A percentile compares a stretch with the other conserved stretches of the same genome.
These are phyloP conservation scores for Cadophora sp. DNA, from an alignment of 2,329 filamentous ascomycete species.

Conservation along the genomic window DNA sequence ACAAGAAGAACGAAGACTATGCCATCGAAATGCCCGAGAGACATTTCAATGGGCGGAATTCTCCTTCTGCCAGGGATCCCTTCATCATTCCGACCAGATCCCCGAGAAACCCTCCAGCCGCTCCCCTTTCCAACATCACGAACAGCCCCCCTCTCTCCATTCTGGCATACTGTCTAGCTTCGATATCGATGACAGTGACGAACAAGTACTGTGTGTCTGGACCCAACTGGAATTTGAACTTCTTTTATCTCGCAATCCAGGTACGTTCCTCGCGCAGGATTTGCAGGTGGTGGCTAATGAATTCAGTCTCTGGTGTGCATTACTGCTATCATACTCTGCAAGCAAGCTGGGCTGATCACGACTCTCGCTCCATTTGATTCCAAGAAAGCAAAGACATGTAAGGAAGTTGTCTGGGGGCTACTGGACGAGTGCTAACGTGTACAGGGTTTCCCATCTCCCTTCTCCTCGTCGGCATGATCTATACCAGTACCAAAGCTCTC, in stretches of 20 bases:
- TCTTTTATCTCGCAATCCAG: conserved; percentile 92
- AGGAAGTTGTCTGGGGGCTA: conserved; percentile 39
- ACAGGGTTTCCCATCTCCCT: conserved; percentile 95
- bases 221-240: conserved; percentile 91
- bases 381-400: conserved; percentile 93
- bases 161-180: conserved; percentile 88
- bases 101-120: conserved; percentile 21
- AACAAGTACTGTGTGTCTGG: conserved; percentile 99
- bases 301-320: conserved; percentile 87
- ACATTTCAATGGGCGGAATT: conserved; percentile 44
- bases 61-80: conserved; percentile 47
- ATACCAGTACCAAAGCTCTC: conserved; percentile 93
- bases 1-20: conserved; percentile 89
- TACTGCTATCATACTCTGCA: conserved; percentile 81
- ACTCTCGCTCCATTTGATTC: conserved; percentile 82
- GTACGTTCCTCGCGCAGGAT: conserved; percentile 62
- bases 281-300: conserved; percentile 11
- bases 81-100: conserved; percentile 44
- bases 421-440: not conserved
- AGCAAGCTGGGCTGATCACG: conserved; percentile 80
- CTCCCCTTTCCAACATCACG: conserved; percentile 53
- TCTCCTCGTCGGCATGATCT: conserved; percentile 98
- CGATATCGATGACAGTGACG: conserved; percentile 99
- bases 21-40: conserved; percentile 67
- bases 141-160: conserved; percentile 84